These are phyloP conservation scores for Phaeomoniella chlamydospora DNA, from an alignment of 2,329 filamentous ascomycete species.

Conservation along the genomic window DNA sequence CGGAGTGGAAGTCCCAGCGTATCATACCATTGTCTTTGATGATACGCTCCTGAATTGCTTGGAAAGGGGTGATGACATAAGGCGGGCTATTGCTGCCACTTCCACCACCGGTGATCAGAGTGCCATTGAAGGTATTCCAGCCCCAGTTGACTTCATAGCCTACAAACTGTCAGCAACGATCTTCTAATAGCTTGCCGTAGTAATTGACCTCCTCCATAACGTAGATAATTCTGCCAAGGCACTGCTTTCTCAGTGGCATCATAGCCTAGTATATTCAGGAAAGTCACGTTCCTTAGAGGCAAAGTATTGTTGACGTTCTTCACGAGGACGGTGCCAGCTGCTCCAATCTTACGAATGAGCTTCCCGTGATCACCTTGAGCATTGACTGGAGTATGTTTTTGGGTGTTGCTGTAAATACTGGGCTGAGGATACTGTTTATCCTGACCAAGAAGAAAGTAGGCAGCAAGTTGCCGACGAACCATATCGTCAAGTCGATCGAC, in stretches of 20 bases:
- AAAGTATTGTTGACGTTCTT: constrained; percentile 45
- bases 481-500: constrained; percentile 46
- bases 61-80: constrained; percentile 37
- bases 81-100: constrained; percentile 34
- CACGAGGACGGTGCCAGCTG: constrained; percentile 35
- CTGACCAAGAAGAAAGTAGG: constrained; percentile 35
- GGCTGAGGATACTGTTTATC: not conserved
- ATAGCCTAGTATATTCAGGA: constrained; percentile 49
- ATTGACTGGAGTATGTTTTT: not conserved
- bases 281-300: constrained; percentile 33
- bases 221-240: not conserved
- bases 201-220: not conserved
- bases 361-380: not conserved
- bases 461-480: constrained; percentile 34
- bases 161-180: not conserved
- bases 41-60: constrained; percentile 25
- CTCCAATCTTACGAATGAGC: not conserved
- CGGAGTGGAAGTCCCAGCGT: not conserved
- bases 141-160: too few relatives aligned
- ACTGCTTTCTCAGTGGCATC: constrained; percentile 25
- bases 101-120: not conserved
- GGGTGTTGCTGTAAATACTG: not conserved
- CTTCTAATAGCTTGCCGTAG: not conserved
- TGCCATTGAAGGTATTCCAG: not conserved
- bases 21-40: not conserved